Conservation (phyloP, 106 monocot species). For the Iris macrosiphon region DNA sequence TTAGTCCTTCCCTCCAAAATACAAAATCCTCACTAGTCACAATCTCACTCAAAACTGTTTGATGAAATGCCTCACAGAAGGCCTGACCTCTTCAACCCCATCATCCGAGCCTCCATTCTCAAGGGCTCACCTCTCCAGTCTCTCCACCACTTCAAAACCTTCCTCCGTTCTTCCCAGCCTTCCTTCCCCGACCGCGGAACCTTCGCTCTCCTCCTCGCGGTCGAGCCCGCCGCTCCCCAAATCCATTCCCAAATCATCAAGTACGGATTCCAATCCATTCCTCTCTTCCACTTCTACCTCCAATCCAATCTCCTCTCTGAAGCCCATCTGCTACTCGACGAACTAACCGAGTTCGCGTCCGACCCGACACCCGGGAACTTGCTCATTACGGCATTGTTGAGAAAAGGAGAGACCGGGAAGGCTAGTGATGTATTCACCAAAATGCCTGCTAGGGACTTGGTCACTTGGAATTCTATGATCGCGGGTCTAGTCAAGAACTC, state of each 20-base stretch:
- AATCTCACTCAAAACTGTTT: background rate
- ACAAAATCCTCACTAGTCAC: too few relatives aligned
- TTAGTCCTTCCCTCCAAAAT: too few relatives aligned
- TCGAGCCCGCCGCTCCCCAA: slow-evolving; percentile 14
- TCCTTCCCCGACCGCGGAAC: slow-evolving; percentile 34
- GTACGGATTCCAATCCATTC: slow-evolving; percentile 10
- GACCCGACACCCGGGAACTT: slow-evolving; percentile 37
- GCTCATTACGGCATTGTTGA: slow-evolving; percentile 18
- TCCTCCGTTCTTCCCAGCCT: slow-evolving; percentile 11
- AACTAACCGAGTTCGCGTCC: background rate
- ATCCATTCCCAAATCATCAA: slow-evolving; percentile 26
- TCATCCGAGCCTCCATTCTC: slow-evolving; percentile 18
- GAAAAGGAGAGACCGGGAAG: slow-evolving; percentile 11
- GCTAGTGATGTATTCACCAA: slow-evolving; percentile 19
- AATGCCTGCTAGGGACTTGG: slow-evolving; percentile 32
- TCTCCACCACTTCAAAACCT: slow-evolving; percentile 22
- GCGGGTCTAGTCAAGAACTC: slow-evolving; percentile 15
- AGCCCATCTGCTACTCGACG: slow-evolving; percentile 25
- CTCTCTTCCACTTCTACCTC: slow-evolving; percentile 30
- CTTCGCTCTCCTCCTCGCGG: slow-evolving; percentile 22
- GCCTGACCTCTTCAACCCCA: slow-evolving; percentile 11
- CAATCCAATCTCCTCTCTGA: slow-evolving; percentile 7
- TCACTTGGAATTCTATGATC: slow-evolving; percentile 56
- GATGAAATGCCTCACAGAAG: slow-evolving; percentile 10
- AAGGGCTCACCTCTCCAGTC: slow-evolving; percentile 41